Conservation (phyloP, 2,329 filamentous ascomycete species). For the Trichophyton rubrum region DNA sequence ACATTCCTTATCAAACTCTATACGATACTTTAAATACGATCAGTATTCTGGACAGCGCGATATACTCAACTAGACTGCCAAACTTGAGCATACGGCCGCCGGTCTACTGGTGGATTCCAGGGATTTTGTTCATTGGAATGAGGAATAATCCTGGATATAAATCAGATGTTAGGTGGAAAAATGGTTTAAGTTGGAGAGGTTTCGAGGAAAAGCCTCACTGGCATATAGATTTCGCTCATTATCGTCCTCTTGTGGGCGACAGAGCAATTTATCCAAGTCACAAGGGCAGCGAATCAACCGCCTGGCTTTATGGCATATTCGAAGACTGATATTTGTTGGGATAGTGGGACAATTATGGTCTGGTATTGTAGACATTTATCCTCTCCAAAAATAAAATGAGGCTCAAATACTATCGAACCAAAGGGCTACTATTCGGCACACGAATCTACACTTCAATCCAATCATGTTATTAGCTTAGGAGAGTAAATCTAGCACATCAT, state of each 20-base stretch:
- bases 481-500: not conserved
- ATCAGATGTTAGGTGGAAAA: slow-evolving; percentile 22
- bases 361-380: slow-evolving; percentile 36
- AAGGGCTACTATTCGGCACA: slow-evolving; percentile 25
- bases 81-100: not conserved
- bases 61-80: not conserved
- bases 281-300: slow-evolving; percentile 14
- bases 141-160: slow-evolving; percentile 17
- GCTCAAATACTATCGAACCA: slow-evolving; percentile 26
- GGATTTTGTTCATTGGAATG: slow-evolving; percentile 22
- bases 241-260: slow-evolving; percentile 16
- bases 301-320: slow-evolving; percentile 31
- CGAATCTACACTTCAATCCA: slow-evolving; percentile 22
- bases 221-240: slow-evolving; percentile 22
- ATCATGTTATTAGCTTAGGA: slow-evolving; percentile 7
- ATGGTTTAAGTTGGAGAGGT: slow-evolving; percentile 18
- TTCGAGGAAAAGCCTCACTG: slow-evolving; percentile 16
- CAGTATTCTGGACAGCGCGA: not conserved
- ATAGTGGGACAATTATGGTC: slow-evolving; percentile 20
- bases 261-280: slow-evolving; percentile 18
- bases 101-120: slow-evolving; percentile 37
- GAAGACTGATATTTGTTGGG: slow-evolving; percentile 25
- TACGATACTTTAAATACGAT: not conserved
- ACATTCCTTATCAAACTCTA: not conserved
- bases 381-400: slow-evolving; percentile 25